phyloP scores from a whole-genome alignment of 768 basidiomycete species.

The Podaxis pistillaris region DNA sequence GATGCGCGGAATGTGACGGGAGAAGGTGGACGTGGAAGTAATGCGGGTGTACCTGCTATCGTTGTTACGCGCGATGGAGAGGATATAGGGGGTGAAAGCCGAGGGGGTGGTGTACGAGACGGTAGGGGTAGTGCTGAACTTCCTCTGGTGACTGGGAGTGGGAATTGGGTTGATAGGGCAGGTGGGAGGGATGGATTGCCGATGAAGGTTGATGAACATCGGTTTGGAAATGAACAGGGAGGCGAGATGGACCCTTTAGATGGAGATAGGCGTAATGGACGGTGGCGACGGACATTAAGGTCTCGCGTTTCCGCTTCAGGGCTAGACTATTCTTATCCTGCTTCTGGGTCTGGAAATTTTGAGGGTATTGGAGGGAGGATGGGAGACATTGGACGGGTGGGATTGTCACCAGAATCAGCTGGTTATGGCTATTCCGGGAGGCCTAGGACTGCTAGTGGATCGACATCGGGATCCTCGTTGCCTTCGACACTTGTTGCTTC shows the following conservation, averaged over 20 bases:
- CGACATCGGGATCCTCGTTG: background rate
- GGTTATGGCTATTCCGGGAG: background rate
- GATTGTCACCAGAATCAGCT: background rate
- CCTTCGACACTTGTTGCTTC: background rate
- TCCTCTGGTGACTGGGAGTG: background rate
- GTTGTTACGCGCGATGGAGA: background rate
- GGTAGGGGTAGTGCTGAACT: background rate
- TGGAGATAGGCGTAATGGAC: background rate
- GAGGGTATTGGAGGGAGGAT: background rate
- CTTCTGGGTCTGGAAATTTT: background rate
- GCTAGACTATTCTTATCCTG: background rate
- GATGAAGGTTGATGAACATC: background rate
- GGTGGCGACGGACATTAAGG: background rate
- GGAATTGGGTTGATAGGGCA: background rate
- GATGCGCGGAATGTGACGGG: background rate
- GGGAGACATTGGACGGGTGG: background rate
- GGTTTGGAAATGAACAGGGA: background rate
- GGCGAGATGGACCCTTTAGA: background rate
- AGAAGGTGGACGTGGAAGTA: background rate
- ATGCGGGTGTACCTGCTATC: constrained; percentile 8
- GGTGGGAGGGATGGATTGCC: background rate
- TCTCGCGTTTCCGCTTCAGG: background rate
- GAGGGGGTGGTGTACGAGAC: background rate
- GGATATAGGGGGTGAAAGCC: background rate
- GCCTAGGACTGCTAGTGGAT: background rate